Conservation (phyloP, 106 monocot species). For the Acorus calamus region DNA sequence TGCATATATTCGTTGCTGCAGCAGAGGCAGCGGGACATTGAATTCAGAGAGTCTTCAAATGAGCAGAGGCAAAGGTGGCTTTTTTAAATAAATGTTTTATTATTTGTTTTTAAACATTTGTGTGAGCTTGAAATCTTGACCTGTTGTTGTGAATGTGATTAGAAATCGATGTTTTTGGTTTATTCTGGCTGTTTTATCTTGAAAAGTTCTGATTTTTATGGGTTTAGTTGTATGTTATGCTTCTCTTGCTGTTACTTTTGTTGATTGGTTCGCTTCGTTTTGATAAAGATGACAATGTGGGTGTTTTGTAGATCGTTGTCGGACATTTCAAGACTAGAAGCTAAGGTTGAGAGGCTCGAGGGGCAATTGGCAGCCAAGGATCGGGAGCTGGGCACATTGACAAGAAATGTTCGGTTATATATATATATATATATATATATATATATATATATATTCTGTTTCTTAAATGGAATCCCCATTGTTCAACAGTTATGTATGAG, state of each 20-base stretch:
- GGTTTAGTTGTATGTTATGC: not conserved
- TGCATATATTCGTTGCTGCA: too few species aligned
- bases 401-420: constrained; percentile 48
- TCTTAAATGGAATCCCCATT: not conserved
- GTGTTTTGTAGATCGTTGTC: constrained; percentile 41
- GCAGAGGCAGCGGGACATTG: too few species aligned
- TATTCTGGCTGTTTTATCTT: too few species aligned
- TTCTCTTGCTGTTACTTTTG: not conserved
- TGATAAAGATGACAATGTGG: too few species aligned
- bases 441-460: not conserved
- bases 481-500: not conserved
- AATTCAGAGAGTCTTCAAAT: too few species aligned
- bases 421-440: not conserved
- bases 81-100: not conserved
- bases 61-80: not conserved
- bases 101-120: not conserved
- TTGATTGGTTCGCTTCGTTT: not conserved
- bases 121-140: too few species aligned
- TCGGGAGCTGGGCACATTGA: constrained; percentile 81
- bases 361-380: constrained; percentile 85
- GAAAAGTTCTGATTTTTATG: too few species aligned
- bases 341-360: constrained; percentile 94
- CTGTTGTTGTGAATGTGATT: too few species aligned
- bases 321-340: constrained; percentile 88
- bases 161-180: too few species aligned